These are phyloP conservation scores for Starmerella geochares DNA, from an alignment of 805 yeast species.

Conservation along the genomic window DNA sequence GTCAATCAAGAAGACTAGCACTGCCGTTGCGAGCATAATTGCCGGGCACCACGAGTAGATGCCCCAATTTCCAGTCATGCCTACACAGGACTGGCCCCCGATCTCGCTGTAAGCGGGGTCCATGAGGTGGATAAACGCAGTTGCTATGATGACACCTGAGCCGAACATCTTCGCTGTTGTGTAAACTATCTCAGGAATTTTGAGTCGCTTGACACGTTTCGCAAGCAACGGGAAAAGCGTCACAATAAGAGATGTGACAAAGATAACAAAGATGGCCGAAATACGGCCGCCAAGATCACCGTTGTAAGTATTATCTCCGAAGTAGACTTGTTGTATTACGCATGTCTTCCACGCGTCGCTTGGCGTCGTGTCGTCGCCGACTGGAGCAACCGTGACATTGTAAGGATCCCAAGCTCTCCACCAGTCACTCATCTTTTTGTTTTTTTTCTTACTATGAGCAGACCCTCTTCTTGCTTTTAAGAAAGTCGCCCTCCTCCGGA, in stretches of 20 bases:
- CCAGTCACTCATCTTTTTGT: constrained; percentile 15
- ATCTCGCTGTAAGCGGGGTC: constrained; percentile 33
- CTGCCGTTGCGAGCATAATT: constrained; percentile 41
- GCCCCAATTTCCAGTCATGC: constrained; percentile 38
- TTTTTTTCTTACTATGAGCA: neutral
- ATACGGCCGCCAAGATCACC: constrained; percentile 41
- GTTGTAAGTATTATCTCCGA: constrained; percentile 36
- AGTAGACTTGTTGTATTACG: constrained; percentile 36
- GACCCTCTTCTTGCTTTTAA: neutral
- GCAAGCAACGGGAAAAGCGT: constrained; percentile 40
- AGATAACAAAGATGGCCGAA: constrained; percentile 53
- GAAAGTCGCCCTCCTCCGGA: neutral
- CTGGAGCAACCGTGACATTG: constrained; percentile 24
- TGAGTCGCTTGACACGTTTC: constrained; percentile 23
- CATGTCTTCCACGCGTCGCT: constrained; percentile 37
- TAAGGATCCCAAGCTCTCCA: constrained; percentile 29
- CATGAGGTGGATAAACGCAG: constrained; percentile 61
- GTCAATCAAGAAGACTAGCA: constrained; percentile 42
- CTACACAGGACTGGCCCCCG: constrained; percentile 35
- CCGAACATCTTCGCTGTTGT: constrained; percentile 44
- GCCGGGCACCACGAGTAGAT: constrained; percentile 50
- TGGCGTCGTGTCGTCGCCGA: too few species aligned
- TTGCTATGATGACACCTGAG: constrained; percentile 67
- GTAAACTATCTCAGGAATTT: constrained; percentile 31
- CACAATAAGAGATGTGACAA: constrained; percentile 39